Evolutionary conservation across 1,284 basidiomycete genomes (phyloP), one percentile per base, ranked within the genome.

Genomic region (Athelia sp.): DNA sequence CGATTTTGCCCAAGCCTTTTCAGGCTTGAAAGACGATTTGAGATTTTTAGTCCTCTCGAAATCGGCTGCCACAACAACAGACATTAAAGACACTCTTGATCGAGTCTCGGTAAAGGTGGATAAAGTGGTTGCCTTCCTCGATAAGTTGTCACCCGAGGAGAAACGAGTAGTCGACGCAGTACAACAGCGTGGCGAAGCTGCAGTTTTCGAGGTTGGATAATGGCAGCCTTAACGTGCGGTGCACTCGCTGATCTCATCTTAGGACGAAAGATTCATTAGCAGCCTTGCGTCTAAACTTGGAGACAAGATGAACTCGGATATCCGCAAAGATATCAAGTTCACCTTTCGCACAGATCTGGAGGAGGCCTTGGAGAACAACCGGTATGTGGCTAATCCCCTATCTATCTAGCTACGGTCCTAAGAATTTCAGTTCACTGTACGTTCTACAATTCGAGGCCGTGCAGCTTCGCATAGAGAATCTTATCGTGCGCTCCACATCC

Each of bases 401-500:
- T 13, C 23, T 42, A 14, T 19, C n/a, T 14, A 42, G 18, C 22
- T 47, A 24, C n/a, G 4, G 10, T 31, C 19, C 40, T 40, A 13
- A 38, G n/a, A 14, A 19, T 51, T 17, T 22, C 45, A 64, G 62
- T 38, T 50, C 51, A 2, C 48, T 49, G 35, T 64, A 60, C 51
- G 49, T 49, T 11, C 49, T 62, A 22, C 59, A 60, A 44, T 35
- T 63, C 2, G 55, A 62, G 15, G 51, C 54, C 0, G 54, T 54
- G 11, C 46, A 54, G 34, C 49, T 51, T 36, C 58, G 59, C 44
- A 57, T 65, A 46, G 19, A 50, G 15, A 57, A 60, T 14, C 53
- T 61, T 0, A 48, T 65, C 1, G 56, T 59, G 21, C 52, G 48
- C 1, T 61, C 59, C 11, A 61, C 56, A 15, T 54, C 58, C 24